Conservation (phyloP, 148 eudicot genomes). For the Arctostaphylos glauca region DNA sequence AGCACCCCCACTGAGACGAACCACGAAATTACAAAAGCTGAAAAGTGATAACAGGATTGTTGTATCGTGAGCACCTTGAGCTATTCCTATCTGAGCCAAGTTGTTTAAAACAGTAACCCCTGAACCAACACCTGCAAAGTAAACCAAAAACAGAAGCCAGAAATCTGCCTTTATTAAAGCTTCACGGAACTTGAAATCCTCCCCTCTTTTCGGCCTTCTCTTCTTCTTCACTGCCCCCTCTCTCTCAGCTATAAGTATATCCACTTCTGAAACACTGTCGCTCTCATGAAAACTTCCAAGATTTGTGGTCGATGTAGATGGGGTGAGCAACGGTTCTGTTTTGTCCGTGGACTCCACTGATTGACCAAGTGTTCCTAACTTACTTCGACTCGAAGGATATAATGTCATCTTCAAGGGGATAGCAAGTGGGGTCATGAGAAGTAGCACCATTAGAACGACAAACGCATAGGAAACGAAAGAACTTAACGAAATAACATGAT, state of each 20-base stretch:
- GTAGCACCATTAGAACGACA: conserved; percentile 55
- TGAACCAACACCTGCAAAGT: conserved; percentile 87
- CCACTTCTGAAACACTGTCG: conserved; percentile 53
- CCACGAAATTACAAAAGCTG: conserved; percentile 78
- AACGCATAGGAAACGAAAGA: conserved; percentile 39
- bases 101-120: conserved; percentile 92
- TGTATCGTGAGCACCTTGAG: conserved; percentile 64
- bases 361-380: conserved; percentile 19
- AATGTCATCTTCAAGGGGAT: conserved; percentile 87
- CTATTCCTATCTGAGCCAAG: conserved; percentile 88
- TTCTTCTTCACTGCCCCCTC: conserved; percentile 87
- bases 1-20: conserved; percentile 81
- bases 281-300: conserved; percentile 40
- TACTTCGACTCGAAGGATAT: conserved; percentile 35
- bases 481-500: conserved; percentile 37
- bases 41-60: conserved; percentile 63
- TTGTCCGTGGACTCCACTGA: conserved; percentile 31
- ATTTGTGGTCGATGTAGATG: conserved; percentile 42
- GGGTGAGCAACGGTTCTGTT: conserved; percentile 49
- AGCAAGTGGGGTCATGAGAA: conserved; percentile 75
- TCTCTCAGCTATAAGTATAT: conserved; percentile 73
- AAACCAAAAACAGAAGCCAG: conserved; percentile 85
- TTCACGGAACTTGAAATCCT: conserved; percentile 71
- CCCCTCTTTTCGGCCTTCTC: conserved; percentile 80
- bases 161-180: conserved; percentile 89